Evolutionary conservation across 768 basidiomycete genomes (phyloP), one percentile per base, ranked within the genome.

Genomic region (Clathrus columnatus): DNA sequence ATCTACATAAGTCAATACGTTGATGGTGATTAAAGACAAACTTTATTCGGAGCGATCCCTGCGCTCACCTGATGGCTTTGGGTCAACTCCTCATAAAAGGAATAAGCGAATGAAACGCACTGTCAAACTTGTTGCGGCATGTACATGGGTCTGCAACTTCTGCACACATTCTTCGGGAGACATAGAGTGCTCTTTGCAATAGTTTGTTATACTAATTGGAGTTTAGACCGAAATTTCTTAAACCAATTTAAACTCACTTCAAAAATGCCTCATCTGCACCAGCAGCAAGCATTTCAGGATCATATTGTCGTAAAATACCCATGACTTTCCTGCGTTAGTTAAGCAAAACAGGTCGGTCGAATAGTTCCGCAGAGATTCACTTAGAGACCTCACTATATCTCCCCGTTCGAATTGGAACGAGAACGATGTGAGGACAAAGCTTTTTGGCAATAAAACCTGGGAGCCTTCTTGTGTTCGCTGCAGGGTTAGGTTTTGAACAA

Each of bases 11-110:
- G 36, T 51, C 56, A 58, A 60, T 16, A 4, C 4, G 5, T 17
- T 11, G 23, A 58, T 54, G 48, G 24, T 41, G 58, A 50, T 60
- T 61, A 32, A 61, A 61, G 28, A 48, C 24, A 24, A 20, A 92
- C 92, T 77, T 87, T 88, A 70, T 94, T 98, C 1, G 95, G 89
- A 0, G 95, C 93, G 56, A 98, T 92, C 2, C 96, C 96, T 27
- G 93, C 94, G 61, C 90, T 93, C 51, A 55, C 54, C 54, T 55
- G 44, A 23, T 20, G 18, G n/a, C 36, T 36, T 11, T 14, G n/a
- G 11, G 11, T 14, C 2, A 2, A 36, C 14, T 36, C 11, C n/a
- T 14, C 10, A 36, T 36, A 5, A 4, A 36, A 4, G n/a, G 36
- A 36, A 4, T n/a, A 8, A 36, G 30, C n/a, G n/a, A n/a, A n/a